These are phyloP conservation scores for Globisporangium middletonii DNA, from an alignment of 352 stramenopile species.

Conservation along the genomic window DNA sequence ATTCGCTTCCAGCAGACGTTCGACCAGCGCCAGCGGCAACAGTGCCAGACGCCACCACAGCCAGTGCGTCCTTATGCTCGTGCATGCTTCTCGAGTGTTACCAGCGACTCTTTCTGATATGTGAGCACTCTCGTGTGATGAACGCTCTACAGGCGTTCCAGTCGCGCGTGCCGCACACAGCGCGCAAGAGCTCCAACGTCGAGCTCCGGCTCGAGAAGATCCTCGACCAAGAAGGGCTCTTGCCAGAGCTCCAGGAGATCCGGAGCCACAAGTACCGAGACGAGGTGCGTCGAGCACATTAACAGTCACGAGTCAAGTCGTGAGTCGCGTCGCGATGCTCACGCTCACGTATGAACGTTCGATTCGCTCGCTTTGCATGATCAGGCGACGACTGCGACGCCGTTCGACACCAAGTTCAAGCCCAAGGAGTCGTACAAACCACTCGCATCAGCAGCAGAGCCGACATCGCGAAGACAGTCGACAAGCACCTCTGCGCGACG, in stretches of 20 bases:
- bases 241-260: conserved; percentile 50
- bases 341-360: no score
- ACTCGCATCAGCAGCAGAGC: conserved; percentile 2
- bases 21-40: conserved; percentile 9
- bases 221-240: conserved; percentile 46
- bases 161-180: conserved; percentile 46
- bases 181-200: conserved; percentile 55
- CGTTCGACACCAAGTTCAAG: conserved; percentile 34
- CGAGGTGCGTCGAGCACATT: conserved; percentile 16
- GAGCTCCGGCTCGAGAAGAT: conserved; percentile 53
- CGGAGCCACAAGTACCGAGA: conserved; percentile 46
- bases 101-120: neutral
- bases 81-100: no score
- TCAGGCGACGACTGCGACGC: conserved; percentile 17
- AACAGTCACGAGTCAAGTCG: no score
- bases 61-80: neutral
- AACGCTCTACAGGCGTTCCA: conserved; percentile 22
- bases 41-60: conserved; percentile 2
- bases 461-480: neutral
- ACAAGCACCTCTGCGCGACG: neutral
- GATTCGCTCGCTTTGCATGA: neutral
- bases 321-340: no score
- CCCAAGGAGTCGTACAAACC: conserved; percentile 22
- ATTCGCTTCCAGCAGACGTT: conserved; percentile 19
- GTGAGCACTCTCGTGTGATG: neutral